These are phyloP conservation scores for Aegilops sharonensis DNA, from an alignment of 176 grass and related monocot species.

Conservation along the genomic window DNA sequence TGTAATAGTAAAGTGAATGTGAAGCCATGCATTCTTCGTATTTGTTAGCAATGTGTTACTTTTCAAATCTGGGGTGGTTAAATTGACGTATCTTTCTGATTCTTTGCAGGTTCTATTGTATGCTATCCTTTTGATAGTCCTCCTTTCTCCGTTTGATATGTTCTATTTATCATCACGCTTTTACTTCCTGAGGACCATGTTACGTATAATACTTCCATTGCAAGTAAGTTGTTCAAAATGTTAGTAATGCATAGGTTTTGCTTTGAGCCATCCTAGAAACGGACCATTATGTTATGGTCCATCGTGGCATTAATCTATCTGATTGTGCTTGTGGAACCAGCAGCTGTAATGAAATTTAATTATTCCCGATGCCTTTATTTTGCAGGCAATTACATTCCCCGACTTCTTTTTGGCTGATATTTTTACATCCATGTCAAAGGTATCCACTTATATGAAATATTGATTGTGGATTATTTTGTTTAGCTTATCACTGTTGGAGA, in stretches of 20 bases:
- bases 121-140: slow-evolving; percentile 64
- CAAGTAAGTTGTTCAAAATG: slow-evolving; percentile 59
- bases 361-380: neutral
- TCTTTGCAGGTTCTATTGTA: slow-evolving; percentile 79
- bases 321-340: slow-evolving; percentile 11
- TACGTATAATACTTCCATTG: slow-evolving; percentile 87
- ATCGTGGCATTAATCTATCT: neutral
- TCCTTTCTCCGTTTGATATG: slow-evolving; percentile 97
- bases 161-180: slow-evolving; percentile 88
- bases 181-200: slow-evolving; percentile 80
- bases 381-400: slow-evolving; percentile 93
- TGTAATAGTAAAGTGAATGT: neutral
- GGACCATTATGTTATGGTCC: neutral
- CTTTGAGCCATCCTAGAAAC: slow-evolving; percentile 15
- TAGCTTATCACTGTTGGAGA: neutral
- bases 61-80: neutral
- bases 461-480: neutral
- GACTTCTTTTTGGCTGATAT: slow-evolving; percentile 99
- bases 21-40: neutral
- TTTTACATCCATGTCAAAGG: slow-evolving; percentile 99
- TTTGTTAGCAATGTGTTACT: neutral
- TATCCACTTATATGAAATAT: slow-evolving; percentile 21
- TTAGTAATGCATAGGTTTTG: neutral
- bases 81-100: slow-evolving; percentile 3
- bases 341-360: slow-evolving; percentile 18